phyloP scores from a whole-genome alignment of 306 rosid species.

The Neltuma alba region DNA sequence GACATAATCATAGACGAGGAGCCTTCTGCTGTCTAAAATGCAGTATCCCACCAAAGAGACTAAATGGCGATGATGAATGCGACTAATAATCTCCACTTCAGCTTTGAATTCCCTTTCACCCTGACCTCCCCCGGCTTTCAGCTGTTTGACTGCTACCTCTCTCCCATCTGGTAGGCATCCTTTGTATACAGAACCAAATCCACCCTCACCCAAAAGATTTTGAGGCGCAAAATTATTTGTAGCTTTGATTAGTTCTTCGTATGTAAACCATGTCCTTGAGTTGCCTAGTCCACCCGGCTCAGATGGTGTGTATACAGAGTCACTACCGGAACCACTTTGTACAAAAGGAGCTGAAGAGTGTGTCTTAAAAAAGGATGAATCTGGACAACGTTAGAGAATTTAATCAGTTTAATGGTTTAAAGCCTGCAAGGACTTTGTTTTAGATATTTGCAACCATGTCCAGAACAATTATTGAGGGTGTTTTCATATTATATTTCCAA shows the following conservation, averaged over 20 bases:
- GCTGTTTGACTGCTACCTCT: conserved; percentile 87
- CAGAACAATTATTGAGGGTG: conserved; percentile 1
- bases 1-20: conserved; percentile 90
- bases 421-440: conserved; percentile 7
- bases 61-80: conserved; percentile 95
- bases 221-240: conserved; percentile 73
- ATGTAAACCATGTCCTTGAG: conserved; percentile 87
- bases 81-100: conserved; percentile 89
- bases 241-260: conserved; percentile 75
- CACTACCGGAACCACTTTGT: conserved; percentile 61
- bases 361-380: conserved; percentile 66
- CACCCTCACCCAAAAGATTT: conserved; percentile 93
- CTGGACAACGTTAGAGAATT: conserved; percentile 53
- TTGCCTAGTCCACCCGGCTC: conserved; percentile 69
- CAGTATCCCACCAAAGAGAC: conserved; percentile 92
- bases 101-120: conserved; percentile 93
- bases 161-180: conserved; percentile 86
- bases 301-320: conserved; percentile 54
- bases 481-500: conserved; percentile 16
- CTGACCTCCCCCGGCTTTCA: conserved; percentile 84
- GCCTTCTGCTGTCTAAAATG: conserved; percentile 67
- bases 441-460: not conserved
- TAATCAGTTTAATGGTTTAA: conserved; percentile 25
- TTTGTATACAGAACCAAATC: conserved; percentile 89
- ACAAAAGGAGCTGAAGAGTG: conserved; percentile 71